Percentiles rank a stretch among this genome's conserved stretches.
These are phyloP conservation scores for Cladosporium sp. DNA, from an alignment of 2,329 filamentous ascomycete genomes.

Conservation along the genomic window DNA sequence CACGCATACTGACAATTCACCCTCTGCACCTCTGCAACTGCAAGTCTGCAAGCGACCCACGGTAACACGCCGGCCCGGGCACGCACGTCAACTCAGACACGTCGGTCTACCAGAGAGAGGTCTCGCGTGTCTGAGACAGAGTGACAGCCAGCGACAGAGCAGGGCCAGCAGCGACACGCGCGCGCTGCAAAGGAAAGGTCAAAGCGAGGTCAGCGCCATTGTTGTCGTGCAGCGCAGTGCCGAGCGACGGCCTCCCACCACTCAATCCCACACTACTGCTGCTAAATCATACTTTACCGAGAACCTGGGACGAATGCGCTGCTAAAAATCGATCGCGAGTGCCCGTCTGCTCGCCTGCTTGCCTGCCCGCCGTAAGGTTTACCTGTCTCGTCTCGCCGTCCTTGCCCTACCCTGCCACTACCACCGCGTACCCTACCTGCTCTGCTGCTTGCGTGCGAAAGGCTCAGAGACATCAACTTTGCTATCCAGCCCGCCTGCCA, in stretches of 20 bases:
- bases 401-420: neutral
- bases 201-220: conserved; percentile 11
- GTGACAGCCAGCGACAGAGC: neutral
- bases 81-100: conserved; percentile 2
- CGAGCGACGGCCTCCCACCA: conserved; percentile 10
- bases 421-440: conserved; percentile 2
- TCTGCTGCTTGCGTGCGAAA: neutral
- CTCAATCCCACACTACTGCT: conserved; percentile 4
- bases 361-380: neutral
- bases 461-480: neutral
- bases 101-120: conserved; percentile 1
- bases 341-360: neutral
- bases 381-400: conserved; percentile 1
- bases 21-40: neutral
- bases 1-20: neutral
- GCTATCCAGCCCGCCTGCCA: neutral
- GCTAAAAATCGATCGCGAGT: conserved; percentile 6
- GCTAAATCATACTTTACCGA: conserved; percentile 16
- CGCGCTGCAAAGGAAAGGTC: neutral
- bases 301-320: conserved; percentile 18
- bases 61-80: conserved; percentile 4
- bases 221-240: conserved; percentile 13
- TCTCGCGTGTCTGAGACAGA: conserved; percentile 9
- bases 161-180: neutral
- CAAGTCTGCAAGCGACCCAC: neutral